Percentiles rank a stretch among this genome's conserved stretches.
These are phyloP conservation scores for Miscanthus sacchariflorus DNA, from an alignment of 202 grass and related monocot genomes.

Conservation along the genomic window DNA sequence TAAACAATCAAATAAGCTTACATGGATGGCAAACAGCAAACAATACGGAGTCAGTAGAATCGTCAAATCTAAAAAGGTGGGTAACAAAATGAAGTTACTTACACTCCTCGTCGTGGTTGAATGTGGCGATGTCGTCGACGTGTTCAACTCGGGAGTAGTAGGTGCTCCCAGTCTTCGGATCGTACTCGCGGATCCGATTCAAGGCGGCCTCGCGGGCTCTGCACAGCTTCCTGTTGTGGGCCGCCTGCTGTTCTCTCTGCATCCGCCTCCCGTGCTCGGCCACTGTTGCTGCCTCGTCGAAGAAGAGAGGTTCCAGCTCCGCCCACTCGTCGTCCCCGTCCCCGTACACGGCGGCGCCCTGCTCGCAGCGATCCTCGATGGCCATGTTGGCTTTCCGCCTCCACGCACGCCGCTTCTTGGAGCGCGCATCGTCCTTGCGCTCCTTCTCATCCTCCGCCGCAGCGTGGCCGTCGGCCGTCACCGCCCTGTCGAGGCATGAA, in stretches of 20 bases:
- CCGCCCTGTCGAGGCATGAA: no score
- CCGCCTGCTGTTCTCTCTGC: background rate
- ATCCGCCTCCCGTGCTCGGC: background rate
- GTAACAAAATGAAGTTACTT: background rate
- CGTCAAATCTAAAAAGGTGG: background rate
- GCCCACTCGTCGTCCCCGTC: background rate
- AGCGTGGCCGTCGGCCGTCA: no score
- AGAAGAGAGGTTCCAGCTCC: background rate
- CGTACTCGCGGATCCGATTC: background rate
- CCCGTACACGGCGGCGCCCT: no score
- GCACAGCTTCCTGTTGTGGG: background rate
- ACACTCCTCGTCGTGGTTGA: background rate
- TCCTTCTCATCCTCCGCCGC: no score
- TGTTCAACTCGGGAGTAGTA: background rate
- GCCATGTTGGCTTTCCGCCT: background rate
- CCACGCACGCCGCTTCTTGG: no score
- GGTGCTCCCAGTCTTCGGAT: background rate
- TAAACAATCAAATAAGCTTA: no score
- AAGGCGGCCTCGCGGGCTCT: background rate
- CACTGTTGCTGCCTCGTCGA: background rate
- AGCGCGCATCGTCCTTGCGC: background rate
- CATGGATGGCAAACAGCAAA: background rate
- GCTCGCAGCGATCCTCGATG: no score
- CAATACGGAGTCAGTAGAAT: background rate
- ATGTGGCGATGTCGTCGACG: background rate